Evolutionary conservation across 2,329 filamentous ascomycete genomes (phyloP).

Genomic region (Chaetomium globosum): DNA sequence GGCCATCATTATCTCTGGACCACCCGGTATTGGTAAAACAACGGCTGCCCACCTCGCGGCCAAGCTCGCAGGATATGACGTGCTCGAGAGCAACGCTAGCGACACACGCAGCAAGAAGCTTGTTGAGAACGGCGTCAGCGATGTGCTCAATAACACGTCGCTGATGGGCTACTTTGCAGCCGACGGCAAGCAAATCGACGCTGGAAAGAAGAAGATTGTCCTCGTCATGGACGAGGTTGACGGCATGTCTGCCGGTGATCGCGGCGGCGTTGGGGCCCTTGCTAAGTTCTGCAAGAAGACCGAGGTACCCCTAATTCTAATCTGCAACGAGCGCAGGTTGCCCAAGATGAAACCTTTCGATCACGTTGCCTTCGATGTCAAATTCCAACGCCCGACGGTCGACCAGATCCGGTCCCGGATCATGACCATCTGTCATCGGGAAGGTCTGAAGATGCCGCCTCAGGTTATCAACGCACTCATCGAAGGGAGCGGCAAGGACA

Average conservation of each 20-base stretch:
- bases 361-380: conserved; percentile 77
- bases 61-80: conserved; percentile 88
- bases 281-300: conserved; percentile 96
- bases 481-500: conserved; percentile 92
- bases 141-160: conserved; percentile 91
- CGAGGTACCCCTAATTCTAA: conserved; percentile 90
- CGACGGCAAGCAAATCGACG: conserved; percentile 78
- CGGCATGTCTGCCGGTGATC: conserved; percentile 96
- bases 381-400: conserved; percentile 84
- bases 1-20: conserved; percentile 80
- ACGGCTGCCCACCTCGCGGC: conserved; percentile 94
- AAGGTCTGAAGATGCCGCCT: conserved; percentile 81
- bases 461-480: conserved; percentile 90
- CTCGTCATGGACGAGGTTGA: conserved; percentile 99
- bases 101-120: conserved; percentile 95
- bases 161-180: conserved; percentile 87
- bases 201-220: conserved; percentile 86
- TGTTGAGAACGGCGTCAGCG: conserved; percentile 83
- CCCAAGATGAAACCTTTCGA: conserved; percentile 99
- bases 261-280: conserved; percentile 90
- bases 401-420: conserved; percentile 90
- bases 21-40: conserved; percentile 95
- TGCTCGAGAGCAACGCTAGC: conserved; percentile 93
- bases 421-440: conserved; percentile 91
- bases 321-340: conserved; percentile 90